Evolutionary conservation across 345 rosid genomes (phyloP), one percentile per base, ranked within the genome.

Genomic region (Arabis alpina): DNA sequence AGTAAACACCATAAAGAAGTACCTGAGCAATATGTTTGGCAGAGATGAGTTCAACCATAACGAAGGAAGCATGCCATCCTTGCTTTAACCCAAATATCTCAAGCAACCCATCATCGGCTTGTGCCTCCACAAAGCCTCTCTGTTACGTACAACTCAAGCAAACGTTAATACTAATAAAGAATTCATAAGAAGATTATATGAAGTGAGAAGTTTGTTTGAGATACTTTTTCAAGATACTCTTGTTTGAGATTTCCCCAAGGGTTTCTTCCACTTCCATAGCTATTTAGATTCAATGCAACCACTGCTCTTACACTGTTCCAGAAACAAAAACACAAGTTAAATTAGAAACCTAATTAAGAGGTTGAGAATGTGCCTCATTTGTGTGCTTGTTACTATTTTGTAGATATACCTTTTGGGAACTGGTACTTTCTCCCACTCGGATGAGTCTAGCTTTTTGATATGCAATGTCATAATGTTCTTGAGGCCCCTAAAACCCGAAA

Each of bases 21-120:
- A 94, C 98, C 96, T 94, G 99, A 12, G 96, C 94, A 73, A 92
- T 87, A 83, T 95, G 99, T 77, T 95, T 95, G 11, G 99, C 99
- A 4, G 97, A 84, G 68, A 95, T 95, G 77, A 95, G 97, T 67
- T 95, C 99, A 60, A 95, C 97, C 99, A 95, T 92, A 24, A 95
- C 98, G 47, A 95, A 90, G 2, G 98, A 94, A 50, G 99, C 98
- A 82, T 94, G 99, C 98, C 99, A 94, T 64, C 88, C 98, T 79
- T 94, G 99, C 82, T 94, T 94, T 67, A 92, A 76, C 37, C 99
- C 98, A 73, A 91, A 94, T 57, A 94, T 92, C 80, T 94, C 98
- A 36, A 95, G 82, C 27, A 95, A 84, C 52, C 99, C 98, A 77
- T 95, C 99, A 77, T 88, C 97, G 13, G 84, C 90, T 71, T 87